Conservation (phyloP, 2,329 filamentous ascomycete species). For the Lithohypha guttulata region DNA sequence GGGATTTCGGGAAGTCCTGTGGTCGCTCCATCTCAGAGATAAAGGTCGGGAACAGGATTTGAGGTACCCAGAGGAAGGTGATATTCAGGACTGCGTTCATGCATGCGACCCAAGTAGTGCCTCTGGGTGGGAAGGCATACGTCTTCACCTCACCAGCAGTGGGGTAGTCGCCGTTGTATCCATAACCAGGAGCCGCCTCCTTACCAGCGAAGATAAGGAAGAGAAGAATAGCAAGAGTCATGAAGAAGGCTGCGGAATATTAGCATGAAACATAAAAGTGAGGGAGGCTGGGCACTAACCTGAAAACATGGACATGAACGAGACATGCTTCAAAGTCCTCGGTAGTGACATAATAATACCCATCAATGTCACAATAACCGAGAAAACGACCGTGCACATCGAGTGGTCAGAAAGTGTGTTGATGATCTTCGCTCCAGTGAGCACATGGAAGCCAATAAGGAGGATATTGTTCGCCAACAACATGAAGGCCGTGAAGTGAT, state of each 20-base stretch:
- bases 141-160: slow-evolving; percentile 34
- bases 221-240: slow-evolving; percentile 40
- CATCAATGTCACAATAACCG: slow-evolving; percentile 37
- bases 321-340: slow-evolving; percentile 37
- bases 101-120: slow-evolving; percentile 37
- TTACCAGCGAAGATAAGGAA: slow-evolving; percentile 41
- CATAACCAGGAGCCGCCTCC: slow-evolving; percentile 34
- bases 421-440: slow-evolving; percentile 40
- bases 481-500: slow-evolving; percentile 38
- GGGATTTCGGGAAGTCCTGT: slow-evolving; percentile 41
- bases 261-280: slow-evolving; percentile 4
- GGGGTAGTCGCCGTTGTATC: slow-evolving; percentile 38
- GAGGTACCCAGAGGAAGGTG: slow-evolving; percentile 41
- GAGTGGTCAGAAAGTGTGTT: slow-evolving; percentile 41
- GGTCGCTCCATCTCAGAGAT: slow-evolving; percentile 42
- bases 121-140: slow-evolving; percentile 38
- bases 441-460: slow-evolving; percentile 41
- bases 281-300: slow-evolving; percentile 17
- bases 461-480: slow-evolving; percentile 43
- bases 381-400: slow-evolving; percentile 40
- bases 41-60: slow-evolving; percentile 43
- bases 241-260: slow-evolving; percentile 29
- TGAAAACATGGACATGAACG: slow-evolving; percentile 42
- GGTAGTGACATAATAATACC: slow-evolving; percentile 38
- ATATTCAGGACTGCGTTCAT: slow-evolving; percentile 43